Base-by-base conservation (phyloP, 2,329 filamentous ascomycete species). In the Rhexocercosporidium sp. region DNA sequence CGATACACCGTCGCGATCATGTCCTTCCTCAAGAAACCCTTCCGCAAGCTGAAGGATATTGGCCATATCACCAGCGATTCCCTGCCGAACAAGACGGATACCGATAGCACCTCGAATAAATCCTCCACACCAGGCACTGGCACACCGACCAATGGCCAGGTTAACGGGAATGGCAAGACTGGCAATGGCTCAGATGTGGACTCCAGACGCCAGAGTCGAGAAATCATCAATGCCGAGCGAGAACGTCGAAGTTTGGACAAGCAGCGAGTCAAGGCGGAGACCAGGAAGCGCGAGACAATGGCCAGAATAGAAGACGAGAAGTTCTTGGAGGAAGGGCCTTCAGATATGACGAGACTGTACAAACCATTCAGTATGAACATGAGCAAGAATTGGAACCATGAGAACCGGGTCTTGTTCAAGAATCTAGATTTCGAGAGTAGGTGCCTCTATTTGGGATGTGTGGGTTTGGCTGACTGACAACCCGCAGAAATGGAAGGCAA, bases 281-380 rank as follows among this genome's bases (percentile, higher is more conserved):
- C 64, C 18, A 75, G 71, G 62, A 76, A 75, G 70, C 66, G 68
- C 31, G 62, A 74, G 49, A 67, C 70, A 12, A 51, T 76, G 70
- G 72, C 74, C n/a, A 69, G 70, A 57, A 76, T 76, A 49, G 71
- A 75, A 56, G 74, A 75, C 25, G 74, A 75, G 67, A 70, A 71
- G 16, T 77, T 75, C 59, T 53, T 77, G 41, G 41, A 71, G 46
- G 69, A 75, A 31, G 76, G 73, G 0, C 75, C 76, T 0, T 60
- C 71, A 29, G 69, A 72, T 20, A 66, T 77, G 8, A 77, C 74
- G 2, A 70, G 69, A 20, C 66, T 77, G n/a, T 77, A 77, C 64
- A 67, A 68, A 44, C 76, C 76, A 22, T 74, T 72, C 39, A 77
- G 76, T 54, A 75, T 77, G 75, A 77, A 77, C 46, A 74, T 74